Evolutionary conservation across 2,329 filamentous ascomycete species (phyloP).

Genomic region (Xylaria sp.): DNA sequence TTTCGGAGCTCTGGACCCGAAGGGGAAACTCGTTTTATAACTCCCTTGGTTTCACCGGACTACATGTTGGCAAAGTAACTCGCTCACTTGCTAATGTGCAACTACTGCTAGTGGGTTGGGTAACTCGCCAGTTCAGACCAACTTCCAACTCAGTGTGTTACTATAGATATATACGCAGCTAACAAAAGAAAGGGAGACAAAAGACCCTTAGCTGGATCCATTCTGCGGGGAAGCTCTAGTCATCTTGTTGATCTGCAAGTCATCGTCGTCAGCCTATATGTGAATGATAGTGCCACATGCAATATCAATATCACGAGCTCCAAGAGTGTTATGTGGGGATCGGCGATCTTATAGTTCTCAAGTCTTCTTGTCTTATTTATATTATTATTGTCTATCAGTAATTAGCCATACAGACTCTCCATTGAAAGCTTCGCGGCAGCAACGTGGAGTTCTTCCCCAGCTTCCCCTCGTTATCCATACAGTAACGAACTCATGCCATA

Average conservation of each 20-base stretch:
- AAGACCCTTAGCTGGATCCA: background rate
- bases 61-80: conserved; percentile 18
- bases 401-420: background rate
- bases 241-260: conserved; percentile 8
- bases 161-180: background rate
- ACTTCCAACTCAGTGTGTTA: background rate
- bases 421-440: background rate
- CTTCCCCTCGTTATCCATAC: conserved; percentile 23
- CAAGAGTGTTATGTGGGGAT: background rate
- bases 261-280: conserved; percentile 3
- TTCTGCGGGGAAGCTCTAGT: conserved; percentile 3
- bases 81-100: conserved; percentile 1
- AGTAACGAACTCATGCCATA: conserved; percentile 5
- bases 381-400: background rate
- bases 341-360: conserved; percentile 20
- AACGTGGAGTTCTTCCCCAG: conserved; percentile 16
- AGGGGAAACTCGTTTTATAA: conserved; percentile 22
- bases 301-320: conserved; percentile 28
- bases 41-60: background rate
- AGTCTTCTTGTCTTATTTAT: background rate
- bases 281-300: conserved; percentile 34
- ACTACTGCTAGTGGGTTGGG: background rate
- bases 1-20: conserved; percentile 32
- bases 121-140: conserved; percentile 17
- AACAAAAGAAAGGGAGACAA: background rate